These are phyloP conservation scores for Eucalyptus lansdowneana DNA, from an alignment of 345 rosid genomes.

Conservation along the genomic window DNA sequence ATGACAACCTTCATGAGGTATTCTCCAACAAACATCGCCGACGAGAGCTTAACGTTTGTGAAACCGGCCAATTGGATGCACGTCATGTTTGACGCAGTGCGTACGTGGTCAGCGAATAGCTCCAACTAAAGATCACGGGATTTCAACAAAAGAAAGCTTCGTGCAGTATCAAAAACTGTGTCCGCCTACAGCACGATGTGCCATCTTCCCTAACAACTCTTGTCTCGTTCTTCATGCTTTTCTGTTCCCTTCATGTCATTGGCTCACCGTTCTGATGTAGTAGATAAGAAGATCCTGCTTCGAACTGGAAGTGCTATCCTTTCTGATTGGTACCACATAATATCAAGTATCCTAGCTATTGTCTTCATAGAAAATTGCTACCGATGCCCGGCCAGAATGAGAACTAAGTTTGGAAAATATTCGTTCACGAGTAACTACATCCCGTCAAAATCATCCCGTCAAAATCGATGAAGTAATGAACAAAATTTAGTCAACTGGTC, in stretches of 20 bases:
- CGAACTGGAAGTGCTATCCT: not conserved
- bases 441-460: not conserved
- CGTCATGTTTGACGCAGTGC: not conserved
- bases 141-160: not conserved
- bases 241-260: not conserved
- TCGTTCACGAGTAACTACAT: not conserved
- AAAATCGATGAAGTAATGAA: not conserved
- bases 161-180: not conserved
- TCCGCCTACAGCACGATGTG: not conserved
- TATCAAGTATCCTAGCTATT: not conserved
- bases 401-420: not conserved
- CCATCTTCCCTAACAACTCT: not conserved
- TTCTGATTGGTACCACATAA: not conserved
- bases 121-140: conserved; percentile 4
- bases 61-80: not conserved
- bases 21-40: not conserved
- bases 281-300: not conserved
- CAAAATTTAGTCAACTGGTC: not conserved
- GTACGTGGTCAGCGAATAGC: not conserved
- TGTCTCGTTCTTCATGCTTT: not conserved
- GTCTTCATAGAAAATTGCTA: not conserved
- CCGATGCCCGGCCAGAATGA: not conserved
- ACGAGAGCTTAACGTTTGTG: not conserved
- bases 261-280: not conserved
- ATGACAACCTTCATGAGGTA: not conserved